Base-by-base conservation (phyloP, 768 basidiomycete species). In the Melanogaster broomeanus region DNA sequence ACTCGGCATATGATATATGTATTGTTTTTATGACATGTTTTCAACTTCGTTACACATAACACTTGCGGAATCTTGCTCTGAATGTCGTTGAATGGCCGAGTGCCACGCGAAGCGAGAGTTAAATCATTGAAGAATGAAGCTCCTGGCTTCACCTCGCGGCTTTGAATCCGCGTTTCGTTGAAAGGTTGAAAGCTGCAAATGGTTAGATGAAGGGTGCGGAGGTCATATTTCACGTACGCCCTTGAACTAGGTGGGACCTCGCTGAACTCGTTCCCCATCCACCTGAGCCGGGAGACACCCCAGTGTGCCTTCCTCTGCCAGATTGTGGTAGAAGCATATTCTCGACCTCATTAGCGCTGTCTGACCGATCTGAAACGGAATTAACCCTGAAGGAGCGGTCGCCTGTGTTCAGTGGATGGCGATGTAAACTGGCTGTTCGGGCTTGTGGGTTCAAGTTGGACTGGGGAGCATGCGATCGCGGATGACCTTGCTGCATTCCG, bases 281-380 rank as follows among this genome's bases (percentile, higher is more conserved):
- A 21, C 65, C 64, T 43, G 71, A 58, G 40, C 56, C 57, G 28
- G 48, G 61, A 16, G 61, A 58, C 50, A 49, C 52, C 49, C 52
- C 57, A 48, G 55, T 45, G 31, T 49, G 52, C 25, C 52, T 56
- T 45, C 58, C 46, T 55, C 69, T 60, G 42, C 52, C 30, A 37
- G 46, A 25, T 54, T 59, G 59, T 50, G 65, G 61, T 40, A 77
- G 68, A 33, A 89, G 73, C 53, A 88, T 63, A 54, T 79, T 78
- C 61, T 90, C 88, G n/a, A 89, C 85, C 61, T 90, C 88, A 44
- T 83, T 79, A 1, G 80, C 77, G 63, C 87, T 88, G 48, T 82
- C 82, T 28, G 87, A 85, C 28, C 74, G 76, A 61, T 85, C 83
- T 40, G 83, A 84, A 37, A 73, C 54, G 53, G 75, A 72, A 24